A percentile compares a stretch with the other conserved stretches of the same genome.
These are phyloP conservation scores for Chaetothyriales sp. DNA, from an alignment of 2,329 filamentous ascomycete species.

Conservation along the genomic window DNA sequence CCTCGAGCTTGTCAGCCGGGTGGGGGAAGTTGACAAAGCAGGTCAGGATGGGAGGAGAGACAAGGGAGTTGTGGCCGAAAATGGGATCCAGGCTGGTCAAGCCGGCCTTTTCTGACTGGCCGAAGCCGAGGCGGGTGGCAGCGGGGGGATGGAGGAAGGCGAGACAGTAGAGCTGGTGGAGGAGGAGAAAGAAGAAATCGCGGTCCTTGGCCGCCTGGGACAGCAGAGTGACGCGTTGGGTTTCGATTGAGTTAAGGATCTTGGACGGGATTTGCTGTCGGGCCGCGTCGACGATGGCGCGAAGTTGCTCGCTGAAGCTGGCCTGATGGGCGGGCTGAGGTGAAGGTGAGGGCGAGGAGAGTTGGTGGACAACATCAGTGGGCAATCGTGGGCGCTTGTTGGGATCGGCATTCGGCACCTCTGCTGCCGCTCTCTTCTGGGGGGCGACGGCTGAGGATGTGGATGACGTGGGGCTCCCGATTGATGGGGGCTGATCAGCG, in stretches of 20 bases:
- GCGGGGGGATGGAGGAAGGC: neutral
- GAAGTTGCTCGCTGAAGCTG: neutral
- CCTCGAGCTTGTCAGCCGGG: neutral
- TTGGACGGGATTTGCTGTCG: neutral
- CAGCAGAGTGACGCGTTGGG: slow-evolving; percentile 40
- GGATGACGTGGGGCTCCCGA: no score
- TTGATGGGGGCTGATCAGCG: neutral
- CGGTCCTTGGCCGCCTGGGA: slow-evolving; percentile 39
- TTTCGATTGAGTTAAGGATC: neutral
- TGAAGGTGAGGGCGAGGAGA: neutral
- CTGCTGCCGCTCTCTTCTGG: neutral
- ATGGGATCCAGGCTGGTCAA: neutral
- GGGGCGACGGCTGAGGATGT: neutral
- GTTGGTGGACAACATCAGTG: neutral
- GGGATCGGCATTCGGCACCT: neutral
- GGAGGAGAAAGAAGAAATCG: slow-evolving; percentile 51
- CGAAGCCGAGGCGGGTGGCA: neutral
- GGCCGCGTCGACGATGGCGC: neutral
- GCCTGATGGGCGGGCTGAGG: no score
- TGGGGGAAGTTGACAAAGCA: neutral
- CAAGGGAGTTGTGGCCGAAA: neutral
- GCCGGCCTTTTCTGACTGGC: neutral
- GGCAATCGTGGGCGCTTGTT: neutral
- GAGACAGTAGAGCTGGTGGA: neutral
- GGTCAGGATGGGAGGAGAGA: neutral